Evolutionary conservation across 2,329 filamentous ascomycete genomes (phyloP).

Genomic region (Magnaporthiopsis rhizophila): DNA sequence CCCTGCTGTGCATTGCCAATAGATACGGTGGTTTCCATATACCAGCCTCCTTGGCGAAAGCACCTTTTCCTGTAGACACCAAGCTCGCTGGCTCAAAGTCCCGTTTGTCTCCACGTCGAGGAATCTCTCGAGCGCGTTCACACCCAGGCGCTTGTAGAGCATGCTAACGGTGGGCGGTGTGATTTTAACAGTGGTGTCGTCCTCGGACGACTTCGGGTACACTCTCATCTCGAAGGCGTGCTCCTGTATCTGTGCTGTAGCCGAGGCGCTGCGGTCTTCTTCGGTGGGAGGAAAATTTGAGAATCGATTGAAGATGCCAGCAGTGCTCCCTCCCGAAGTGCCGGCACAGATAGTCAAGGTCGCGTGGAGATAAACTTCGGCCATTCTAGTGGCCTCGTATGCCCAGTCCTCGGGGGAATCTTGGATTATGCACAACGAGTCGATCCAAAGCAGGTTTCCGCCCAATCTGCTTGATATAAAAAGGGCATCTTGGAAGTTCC

Average conservation of each 20-base stretch:
- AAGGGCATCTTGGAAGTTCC: slow-evolving; percentile 7
- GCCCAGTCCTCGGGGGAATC: slow-evolving; percentile 15
- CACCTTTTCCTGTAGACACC: slow-evolving; percentile 1
- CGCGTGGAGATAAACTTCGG: background rate
- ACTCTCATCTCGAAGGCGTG: background rate
- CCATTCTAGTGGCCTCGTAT: slow-evolving; percentile 7
- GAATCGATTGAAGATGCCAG: background rate
- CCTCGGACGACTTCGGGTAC: background rate
- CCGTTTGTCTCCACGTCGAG: background rate
- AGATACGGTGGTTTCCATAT: slow-evolving; percentile 1
- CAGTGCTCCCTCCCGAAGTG: background rate
- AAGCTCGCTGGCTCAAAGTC: background rate
- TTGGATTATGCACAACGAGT: slow-evolving; percentile 23
- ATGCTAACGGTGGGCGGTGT: background rate
- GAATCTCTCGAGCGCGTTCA: background rate
- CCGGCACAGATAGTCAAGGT: background rate
- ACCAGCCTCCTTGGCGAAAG: slow-evolving; percentile 1
- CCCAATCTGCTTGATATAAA: slow-evolving; percentile 10
- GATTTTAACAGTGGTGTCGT: background rate
- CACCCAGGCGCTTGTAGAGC: too few species aligned
- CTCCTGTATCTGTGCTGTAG: background rate
- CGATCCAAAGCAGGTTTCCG: slow-evolving; percentile 21
- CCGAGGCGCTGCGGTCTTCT: background rate
- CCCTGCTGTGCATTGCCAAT: background rate
- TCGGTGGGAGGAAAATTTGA: background rate